A percentile compares a stretch with the other conserved stretches of the same genome.
Evolutionary conservation across 176 grass and related monocot species (phyloP).

Genomic region (Microstegium vimineum): DNA sequence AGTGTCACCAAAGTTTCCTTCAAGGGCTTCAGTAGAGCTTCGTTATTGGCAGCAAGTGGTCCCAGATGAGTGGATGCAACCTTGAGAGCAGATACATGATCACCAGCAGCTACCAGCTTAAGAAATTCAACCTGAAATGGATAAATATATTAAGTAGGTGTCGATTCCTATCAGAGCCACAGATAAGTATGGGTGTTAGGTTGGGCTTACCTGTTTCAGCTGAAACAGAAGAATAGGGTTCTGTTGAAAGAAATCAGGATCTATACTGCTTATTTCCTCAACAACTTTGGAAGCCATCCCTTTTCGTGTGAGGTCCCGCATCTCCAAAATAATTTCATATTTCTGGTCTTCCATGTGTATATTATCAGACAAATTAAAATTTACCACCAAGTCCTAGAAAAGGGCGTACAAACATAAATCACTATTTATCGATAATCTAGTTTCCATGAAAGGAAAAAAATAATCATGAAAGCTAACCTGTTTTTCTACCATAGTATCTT

Average conservation of each 20-base stretch:
- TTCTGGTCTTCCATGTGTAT: conserved; percentile 48
- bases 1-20: conserved; percentile 89
- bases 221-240: conserved; percentile 91
- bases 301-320: conserved; percentile 74
- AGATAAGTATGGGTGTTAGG: neutral
- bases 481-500: conserved; percentile 35
- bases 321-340: conserved; percentile 80
- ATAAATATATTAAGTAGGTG: conserved; percentile 1
- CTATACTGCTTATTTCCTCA: conserved; percentile 80
- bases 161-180: neutral
- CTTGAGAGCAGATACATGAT: conserved; percentile 63
- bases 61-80: conserved; percentile 75
- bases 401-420: conserved; percentile 19
- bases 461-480: conserved; percentile 47
- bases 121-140: conserved; percentile 87
- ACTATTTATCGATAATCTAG: neutral
- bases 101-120: conserved; percentile 68
- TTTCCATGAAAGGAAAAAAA: neutral
- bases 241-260: conserved; percentile 81
- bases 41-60: conserved; percentile 78
- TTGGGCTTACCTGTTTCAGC: conserved; percentile 81
- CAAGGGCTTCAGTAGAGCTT: conserved; percentile 91
- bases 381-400: conserved; percentile 35
- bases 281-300: conserved; percentile 93
- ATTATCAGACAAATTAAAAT: conserved; percentile 27